Conservation (phyloP, 2,329 filamentous ascomycete genomes). For the Celoporthe dispersa region DNA sequence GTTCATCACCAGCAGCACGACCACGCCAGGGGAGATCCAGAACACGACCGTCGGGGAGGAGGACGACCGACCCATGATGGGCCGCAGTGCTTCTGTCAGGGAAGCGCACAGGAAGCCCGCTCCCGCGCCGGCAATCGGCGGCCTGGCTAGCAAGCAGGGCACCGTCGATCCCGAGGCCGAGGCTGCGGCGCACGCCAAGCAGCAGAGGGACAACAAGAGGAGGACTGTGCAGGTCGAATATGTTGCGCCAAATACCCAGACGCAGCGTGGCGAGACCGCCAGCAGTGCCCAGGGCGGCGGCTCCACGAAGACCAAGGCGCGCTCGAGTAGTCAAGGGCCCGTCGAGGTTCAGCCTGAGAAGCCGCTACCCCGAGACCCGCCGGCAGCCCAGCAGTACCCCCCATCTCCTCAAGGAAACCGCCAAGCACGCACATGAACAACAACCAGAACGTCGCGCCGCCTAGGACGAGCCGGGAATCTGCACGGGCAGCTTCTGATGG, state of each 20-base stretch:
- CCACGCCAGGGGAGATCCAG: conserved; percentile 82
- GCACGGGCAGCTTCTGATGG: conserved; percentile 60
- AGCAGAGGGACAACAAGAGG: conserved; percentile 85
- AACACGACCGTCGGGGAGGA: conserved; percentile 71
- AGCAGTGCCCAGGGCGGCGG: conserved; percentile 34
- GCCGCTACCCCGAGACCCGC: conserved; percentile 62
- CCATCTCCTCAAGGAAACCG: conserved; percentile 46
- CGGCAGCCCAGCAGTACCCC: conserved; percentile 43
- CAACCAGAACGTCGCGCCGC: conserved; percentile 50
- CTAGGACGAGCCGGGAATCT: conserved; percentile 53
- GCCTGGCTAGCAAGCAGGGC: conserved; percentile 73
- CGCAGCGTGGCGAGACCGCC: conserved; percentile 66
- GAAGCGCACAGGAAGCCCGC: conserved; percentile 75
- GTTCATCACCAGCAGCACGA: conserved; percentile 95
- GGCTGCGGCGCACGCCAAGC: conserved; percentile 54
- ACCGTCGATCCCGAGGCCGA: conserved; percentile 72
- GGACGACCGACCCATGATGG: conserved; percentile 67
- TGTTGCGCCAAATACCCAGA: conserved; percentile 87
- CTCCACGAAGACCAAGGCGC: conserved; percentile 55
- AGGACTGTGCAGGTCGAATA: conserved; percentile 98
- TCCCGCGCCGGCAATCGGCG: conserved; percentile 56
- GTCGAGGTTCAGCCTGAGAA: conserved; percentile 56
- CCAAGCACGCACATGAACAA: conserved; percentile 50
- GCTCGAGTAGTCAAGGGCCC: conserved; percentile 59
- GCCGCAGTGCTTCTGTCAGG: conserved; percentile 89